These are phyloP conservation scores for Nemania serpens DNA, from an alignment of 2,329 filamentous ascomycete species.

Conservation along the genomic window DNA sequence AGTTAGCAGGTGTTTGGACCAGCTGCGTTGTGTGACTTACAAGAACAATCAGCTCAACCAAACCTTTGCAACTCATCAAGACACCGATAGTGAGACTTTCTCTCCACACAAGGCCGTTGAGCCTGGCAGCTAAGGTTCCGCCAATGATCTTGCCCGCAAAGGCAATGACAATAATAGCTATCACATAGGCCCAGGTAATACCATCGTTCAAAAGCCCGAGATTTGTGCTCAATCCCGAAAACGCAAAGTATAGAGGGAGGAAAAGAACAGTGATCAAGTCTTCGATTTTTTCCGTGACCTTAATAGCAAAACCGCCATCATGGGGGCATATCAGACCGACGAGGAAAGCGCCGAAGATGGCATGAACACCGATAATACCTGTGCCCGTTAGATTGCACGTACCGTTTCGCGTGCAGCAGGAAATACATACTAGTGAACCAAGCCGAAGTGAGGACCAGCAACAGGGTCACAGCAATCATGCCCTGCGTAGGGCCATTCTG, in stretches of 20 bases:
- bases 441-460: conserved; percentile 73
- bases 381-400: conserved; percentile 48
- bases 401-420: background rate
- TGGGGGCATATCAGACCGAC: conserved; percentile 89
- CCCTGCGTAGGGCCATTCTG: conserved; percentile 87
- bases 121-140: conserved; percentile 75
- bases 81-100: conserved; percentile 87
- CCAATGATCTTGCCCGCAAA: conserved; percentile 86
- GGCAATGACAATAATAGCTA: conserved; percentile 80
- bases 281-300: conserved; percentile 91
- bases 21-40: conserved; percentile 53
- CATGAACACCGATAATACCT: conserved; percentile 86
- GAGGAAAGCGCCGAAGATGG: conserved; percentile 93
- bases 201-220: conserved; percentile 81
- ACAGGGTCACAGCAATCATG: conserved; percentile 79
- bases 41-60: conserved; percentile 93
- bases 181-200: conserved; percentile 85
- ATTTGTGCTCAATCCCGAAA: conserved; percentile 88
- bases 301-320: conserved; percentile 87
- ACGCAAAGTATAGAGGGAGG: conserved; percentile 88
- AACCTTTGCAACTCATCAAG: conserved; percentile 94
- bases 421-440: conserved; percentile 56
- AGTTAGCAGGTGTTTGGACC: conserved; percentile 21
- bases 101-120: conserved; percentile 82
- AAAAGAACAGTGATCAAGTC: conserved; percentile 85